These are phyloP conservation scores for Guillardia theta DNA, from an alignment of 78 protist species.

Conservation along the genomic window DNA sequence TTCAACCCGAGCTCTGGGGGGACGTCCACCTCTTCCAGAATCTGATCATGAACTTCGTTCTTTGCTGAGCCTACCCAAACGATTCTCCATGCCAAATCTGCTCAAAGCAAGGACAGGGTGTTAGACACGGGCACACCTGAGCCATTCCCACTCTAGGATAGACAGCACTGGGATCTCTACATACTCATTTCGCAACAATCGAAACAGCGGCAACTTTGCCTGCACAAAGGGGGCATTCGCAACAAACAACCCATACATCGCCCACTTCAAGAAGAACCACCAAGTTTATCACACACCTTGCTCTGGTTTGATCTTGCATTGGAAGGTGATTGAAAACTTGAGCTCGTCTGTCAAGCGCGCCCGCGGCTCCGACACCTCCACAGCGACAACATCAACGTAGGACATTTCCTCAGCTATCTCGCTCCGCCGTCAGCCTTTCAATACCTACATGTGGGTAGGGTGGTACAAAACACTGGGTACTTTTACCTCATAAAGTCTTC, in stretches of 20 bases:
- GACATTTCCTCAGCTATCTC: no score
- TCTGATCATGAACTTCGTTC: background rate
- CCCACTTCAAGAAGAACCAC: no score
- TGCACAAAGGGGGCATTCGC: no score
- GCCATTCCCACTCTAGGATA: background rate
- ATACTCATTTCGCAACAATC: no score
- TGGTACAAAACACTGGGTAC: no score
- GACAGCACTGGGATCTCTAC: no score
- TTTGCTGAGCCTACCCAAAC: conserved; percentile 38
- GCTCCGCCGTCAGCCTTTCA: no score
- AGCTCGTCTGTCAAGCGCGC: background rate
- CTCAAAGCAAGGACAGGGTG: background rate
- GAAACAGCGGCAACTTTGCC: no score
- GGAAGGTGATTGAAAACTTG: background rate
- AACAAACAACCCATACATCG: background rate
- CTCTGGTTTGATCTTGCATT: background rate
- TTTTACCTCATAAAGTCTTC: no score
- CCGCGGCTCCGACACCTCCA: background rate
- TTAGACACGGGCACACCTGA: background rate
- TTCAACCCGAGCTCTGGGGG: conserved; percentile 2
- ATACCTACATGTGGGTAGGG: no score
- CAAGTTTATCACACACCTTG: background rate
- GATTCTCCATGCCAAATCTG: conserved; percentile 8
- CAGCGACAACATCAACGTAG: background rate
- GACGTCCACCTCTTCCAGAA: background rate